phyloP scores from a whole-genome alignment of 2,329 filamentous ascomycete genomes.

The Epichloe coenophiala region DNA sequence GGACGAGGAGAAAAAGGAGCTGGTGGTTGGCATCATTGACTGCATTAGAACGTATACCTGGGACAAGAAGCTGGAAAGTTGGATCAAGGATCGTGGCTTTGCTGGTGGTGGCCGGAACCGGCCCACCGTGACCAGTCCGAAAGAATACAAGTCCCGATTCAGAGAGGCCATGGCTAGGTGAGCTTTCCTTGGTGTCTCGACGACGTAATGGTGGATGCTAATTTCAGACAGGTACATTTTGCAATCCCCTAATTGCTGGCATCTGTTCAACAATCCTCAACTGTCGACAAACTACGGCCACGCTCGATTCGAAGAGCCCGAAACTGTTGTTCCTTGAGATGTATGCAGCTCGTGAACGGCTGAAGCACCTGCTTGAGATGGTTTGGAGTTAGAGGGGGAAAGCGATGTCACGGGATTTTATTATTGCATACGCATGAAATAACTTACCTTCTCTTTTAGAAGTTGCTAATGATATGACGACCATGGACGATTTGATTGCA shows the following conservation, averaged over 20 bases:
- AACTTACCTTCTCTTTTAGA: neutral
- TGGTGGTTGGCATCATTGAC: constrained; percentile 95
- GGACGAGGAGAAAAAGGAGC: constrained; percentile 75
- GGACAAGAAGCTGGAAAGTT: constrained; percentile 99
- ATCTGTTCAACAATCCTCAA: constrained; percentile 43
- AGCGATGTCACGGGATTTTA: neutral
- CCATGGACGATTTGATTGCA: neutral
- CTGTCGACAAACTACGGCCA: constrained; percentile 23
- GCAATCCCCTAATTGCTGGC: constrained; percentile 64
- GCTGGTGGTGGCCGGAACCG: constrained; percentile 63
- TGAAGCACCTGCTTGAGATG: neutral
- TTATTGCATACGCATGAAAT: neutral
- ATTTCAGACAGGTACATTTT: constrained; percentile 46
- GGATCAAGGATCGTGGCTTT: constrained; percentile 95
- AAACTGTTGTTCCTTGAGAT: constrained; percentile 6
- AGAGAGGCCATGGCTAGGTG: constrained; percentile 91
- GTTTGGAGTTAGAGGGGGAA: neutral
- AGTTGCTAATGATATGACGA: neutral
- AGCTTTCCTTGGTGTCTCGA: constrained; percentile 13
- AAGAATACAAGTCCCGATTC: constrained; percentile 94
- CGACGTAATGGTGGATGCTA: neutral
- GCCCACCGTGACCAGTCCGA: constrained; percentile 91
- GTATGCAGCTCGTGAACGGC: neutral
- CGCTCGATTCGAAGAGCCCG: constrained; percentile 27
- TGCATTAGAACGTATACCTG: constrained; percentile 98